Evolutionary conservation across 1,284 basidiomycete species (phyloP).

Genomic region (Cryptococcus sp.): DNA sequence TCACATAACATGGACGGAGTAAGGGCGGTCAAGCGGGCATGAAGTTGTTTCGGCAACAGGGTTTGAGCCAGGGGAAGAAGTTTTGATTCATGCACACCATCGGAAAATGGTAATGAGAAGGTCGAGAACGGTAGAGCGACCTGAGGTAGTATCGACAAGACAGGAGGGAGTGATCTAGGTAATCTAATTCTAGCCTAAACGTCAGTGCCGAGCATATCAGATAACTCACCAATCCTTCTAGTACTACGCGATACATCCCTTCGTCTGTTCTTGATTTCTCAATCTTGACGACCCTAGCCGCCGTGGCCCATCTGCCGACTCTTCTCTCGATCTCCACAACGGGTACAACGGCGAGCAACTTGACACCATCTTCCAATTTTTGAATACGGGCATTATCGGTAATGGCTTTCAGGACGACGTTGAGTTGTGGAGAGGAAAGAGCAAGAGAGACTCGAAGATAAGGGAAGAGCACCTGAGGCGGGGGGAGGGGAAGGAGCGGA

Average conservation of each 20-base stretch:
- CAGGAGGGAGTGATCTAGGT: conserved; percentile 37
- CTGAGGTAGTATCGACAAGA: conserved; percentile 38
- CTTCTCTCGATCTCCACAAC: conserved; percentile 39
- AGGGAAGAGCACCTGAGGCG: conserved; percentile 39
- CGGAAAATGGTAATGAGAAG: conserved; percentile 35
- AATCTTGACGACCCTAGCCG: conserved; percentile 36
- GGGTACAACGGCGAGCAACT: conserved; percentile 34
- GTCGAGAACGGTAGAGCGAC: conserved; percentile 27
- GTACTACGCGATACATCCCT: conserved; percentile 16
- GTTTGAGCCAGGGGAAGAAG: conserved; percentile 28
- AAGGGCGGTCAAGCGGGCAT: conserved; percentile 26
- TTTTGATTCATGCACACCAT: conserved; percentile 11
- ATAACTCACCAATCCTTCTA: conserved; percentile 37
- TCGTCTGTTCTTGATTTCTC: conserved; percentile 21
- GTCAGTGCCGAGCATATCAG: background rate
- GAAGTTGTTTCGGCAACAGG: conserved; percentile 34
- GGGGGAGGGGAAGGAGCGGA: conserved; percentile 35
- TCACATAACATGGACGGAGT: conserved; percentile 35
- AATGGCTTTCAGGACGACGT: conserved; percentile 30
- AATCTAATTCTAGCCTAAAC: conserved; percentile 33
- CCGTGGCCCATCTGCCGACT: conserved; percentile 40
- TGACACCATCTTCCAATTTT: conserved; percentile 7
- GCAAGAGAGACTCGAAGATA: conserved; percentile 26
- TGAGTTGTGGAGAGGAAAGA: conserved; percentile 26
- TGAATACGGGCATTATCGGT: conserved; percentile 22